Evolutionary conservation across 2,329 filamentous ascomycete genomes (phyloP).

Genomic region (Cryphonectria naterciae): DNA sequence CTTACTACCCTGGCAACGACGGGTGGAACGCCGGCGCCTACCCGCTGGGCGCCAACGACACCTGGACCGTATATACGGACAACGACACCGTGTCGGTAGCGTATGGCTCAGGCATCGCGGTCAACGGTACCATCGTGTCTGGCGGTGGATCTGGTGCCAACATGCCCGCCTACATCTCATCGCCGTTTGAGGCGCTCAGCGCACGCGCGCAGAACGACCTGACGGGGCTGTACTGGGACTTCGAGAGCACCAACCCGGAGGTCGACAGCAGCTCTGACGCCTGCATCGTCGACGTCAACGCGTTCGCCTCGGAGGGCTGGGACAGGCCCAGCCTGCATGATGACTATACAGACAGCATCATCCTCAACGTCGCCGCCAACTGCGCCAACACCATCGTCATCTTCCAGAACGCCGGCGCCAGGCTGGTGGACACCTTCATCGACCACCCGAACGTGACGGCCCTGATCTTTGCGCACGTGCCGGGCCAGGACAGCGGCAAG

Average conservation of each 20-base stretch:
- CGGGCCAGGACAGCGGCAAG: slow-evolving; percentile 64
- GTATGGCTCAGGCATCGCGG: slow-evolving; percentile 38
- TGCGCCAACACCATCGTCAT: slow-evolving; percentile 69
- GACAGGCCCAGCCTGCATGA: slow-evolving; percentile 66
- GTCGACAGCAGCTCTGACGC: slow-evolving; percentile 59
- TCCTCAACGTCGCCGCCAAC: slow-evolving; percentile 59
- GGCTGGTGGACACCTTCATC: slow-evolving; percentile 63
- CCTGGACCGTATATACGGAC: slow-evolving; percentile 34
- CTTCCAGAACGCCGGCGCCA: slow-evolving; percentile 65
- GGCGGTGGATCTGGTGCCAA: slow-evolving; percentile 51
- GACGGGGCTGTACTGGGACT: slow-evolving; percentile 59
- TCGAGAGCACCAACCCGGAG: slow-evolving; percentile 48
- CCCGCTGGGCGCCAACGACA: slow-evolving; percentile 39
- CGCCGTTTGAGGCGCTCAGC: slow-evolving; percentile 56
- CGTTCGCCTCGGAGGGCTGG: slow-evolving; percentile 72
- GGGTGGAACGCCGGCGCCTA: slow-evolving; percentile 47
- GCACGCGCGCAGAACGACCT: slow-evolving; percentile 55
- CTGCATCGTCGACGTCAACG: slow-evolving; percentile 69
- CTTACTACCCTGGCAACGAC: slow-evolving; percentile 43
- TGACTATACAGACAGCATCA: slow-evolving; percentile 63
- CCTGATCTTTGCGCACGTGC: slow-evolving; percentile 65
- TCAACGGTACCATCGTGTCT: slow-evolving; percentile 48
- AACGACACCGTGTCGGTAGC: slow-evolving; percentile 16
- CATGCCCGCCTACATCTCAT: slow-evolving; percentile 50
- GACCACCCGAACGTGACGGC: slow-evolving; percentile 67